phyloP scores from a whole-genome alignment of 768 basidiomycete genomes.

The Leccinum barrowsii region DNA sequence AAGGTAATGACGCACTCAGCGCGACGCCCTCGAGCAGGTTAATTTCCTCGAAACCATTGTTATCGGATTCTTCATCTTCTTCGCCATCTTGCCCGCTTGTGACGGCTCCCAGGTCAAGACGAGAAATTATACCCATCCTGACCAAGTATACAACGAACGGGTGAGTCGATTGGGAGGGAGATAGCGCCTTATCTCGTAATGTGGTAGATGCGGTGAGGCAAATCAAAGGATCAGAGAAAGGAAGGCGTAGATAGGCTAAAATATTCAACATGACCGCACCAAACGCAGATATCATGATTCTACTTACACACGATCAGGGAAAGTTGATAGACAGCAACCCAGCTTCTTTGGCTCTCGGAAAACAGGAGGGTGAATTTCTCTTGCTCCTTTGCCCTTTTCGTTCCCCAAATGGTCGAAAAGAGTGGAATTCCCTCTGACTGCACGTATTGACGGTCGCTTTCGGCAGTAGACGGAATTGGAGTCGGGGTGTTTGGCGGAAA shows the following conservation, averaged over 20 bases:
- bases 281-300: neutral
- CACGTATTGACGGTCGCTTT: conserved; percentile 73
- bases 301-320: conserved; percentile 75
- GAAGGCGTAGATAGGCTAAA: conserved; percentile 70
- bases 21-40: conserved; percentile 65
- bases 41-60: conserved; percentile 60
- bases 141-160: conserved; percentile 30
- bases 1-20: conserved; percentile 45
- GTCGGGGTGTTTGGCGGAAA: conserved; percentile 82
- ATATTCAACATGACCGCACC: conserved; percentile 4
- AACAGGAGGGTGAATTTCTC: conserved; percentile 67
- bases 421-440: conserved; percentile 75
- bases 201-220: conserved; percentile 86
- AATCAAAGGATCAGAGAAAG: conserved; percentile 69
- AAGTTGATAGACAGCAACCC: conserved; percentile 81
- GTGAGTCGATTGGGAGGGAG: conserved; percentile 38
- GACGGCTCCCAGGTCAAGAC: conserved; percentile 5
- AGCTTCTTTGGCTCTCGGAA: conserved; percentile 54
- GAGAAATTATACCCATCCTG: conserved; percentile 14
- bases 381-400: conserved; percentile 42
- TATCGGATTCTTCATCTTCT: conserved; percentile 36
- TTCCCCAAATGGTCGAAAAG: conserved; percentile 70
- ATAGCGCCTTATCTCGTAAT: conserved; percentile 72
- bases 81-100: conserved; percentile 13
- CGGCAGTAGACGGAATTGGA: conserved; percentile 72